Evolutionary conservation across 2,329 filamentous ascomycete genomes (phyloP).

Genomic region (Diaporthe sp.): DNA sequence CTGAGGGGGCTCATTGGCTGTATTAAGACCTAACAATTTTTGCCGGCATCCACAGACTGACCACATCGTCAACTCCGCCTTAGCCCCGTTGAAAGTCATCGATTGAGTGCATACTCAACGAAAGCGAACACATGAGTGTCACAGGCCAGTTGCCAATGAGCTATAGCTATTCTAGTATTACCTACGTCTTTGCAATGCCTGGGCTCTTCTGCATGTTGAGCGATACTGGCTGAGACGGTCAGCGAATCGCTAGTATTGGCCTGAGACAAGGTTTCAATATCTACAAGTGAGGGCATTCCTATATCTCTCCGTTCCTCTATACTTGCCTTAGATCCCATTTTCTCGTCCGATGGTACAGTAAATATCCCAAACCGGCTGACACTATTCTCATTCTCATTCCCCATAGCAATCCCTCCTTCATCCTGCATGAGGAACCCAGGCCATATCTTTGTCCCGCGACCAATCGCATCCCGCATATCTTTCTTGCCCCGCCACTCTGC

Average conservation of each 20-base stretch:
- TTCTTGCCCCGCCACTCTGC: constrained; percentile 45
- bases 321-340: not conserved
- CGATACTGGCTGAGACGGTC: not conserved
- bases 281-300: not conserved
- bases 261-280: not conserved
- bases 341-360: not conserved
- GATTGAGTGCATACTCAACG: too few relatives aligned
- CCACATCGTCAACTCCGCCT: too few relatives aligned
- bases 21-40: too few relatives aligned
- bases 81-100: too few relatives aligned
- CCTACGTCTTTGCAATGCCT: too few relatives aligned
- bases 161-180: too few relatives aligned
- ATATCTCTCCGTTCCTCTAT: not conserved
- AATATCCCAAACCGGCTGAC: constrained; percentile 23
- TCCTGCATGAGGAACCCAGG: constrained; percentile 40
- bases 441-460: constrained; percentile 44
- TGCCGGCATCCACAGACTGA: too few relatives aligned
- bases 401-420: constrained; percentile 3
- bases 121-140: too few relatives aligned
- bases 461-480: constrained; percentile 42
- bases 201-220: too few relatives aligned
- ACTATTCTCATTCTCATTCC: constrained; percentile 15
- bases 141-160: too few relatives aligned
- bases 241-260: not conserved
- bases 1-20: too few relatives aligned